A percentile compares a stretch with the other conserved stretches of the same genome.
Conservation (phyloP, 805 yeast genomes). For the Dipodascus geniculatus region DNA sequence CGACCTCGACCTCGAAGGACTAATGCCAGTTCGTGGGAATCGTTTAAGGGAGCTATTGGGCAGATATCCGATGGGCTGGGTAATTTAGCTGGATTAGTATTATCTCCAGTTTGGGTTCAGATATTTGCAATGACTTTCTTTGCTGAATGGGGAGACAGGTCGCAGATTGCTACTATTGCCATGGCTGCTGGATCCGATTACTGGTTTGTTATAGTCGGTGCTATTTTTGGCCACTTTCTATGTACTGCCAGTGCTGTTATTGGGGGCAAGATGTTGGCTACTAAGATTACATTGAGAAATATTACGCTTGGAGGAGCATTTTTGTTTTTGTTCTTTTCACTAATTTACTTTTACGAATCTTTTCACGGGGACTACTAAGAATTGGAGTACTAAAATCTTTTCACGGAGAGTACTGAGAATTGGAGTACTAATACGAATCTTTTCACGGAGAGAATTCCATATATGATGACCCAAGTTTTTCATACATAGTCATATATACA, state of each 20-base stretch:
- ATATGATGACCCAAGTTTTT: neutral
- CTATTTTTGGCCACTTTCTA: conserved; percentile 74
- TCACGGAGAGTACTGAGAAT: neutral
- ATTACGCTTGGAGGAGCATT: conserved; percentile 85
- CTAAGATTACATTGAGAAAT: conserved; percentile 79
- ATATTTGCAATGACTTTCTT: conserved; percentile 91
- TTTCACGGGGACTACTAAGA: too few species aligned
- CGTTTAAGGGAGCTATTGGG: conserved; percentile 12
- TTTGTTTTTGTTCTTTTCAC: conserved; percentile 74
- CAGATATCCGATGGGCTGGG: conserved; percentile 30
- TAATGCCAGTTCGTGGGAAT: conserved; percentile 9
- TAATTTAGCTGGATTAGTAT: conserved; percentile 46
- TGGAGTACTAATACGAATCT: too few species aligned
- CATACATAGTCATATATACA: neutral
- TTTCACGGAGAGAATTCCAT: neutral
- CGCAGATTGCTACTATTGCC: conserved; percentile 95
- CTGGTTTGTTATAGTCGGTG: conserved; percentile 82
- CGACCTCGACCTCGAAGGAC: conserved; percentile 10
- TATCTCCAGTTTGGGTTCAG: conserved; percentile 89
- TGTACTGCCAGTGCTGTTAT: conserved; percentile 87
- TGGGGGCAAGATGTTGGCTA: conserved; percentile 86
- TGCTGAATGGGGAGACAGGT: conserved; percentile 99
- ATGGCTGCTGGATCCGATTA: conserved; percentile 96
- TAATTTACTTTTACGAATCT: conserved; percentile 46
- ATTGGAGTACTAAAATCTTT: neutral